phyloP scores from a whole-genome alignment of 352 stramenopile species.

The Phytophthora pisi region DNA sequence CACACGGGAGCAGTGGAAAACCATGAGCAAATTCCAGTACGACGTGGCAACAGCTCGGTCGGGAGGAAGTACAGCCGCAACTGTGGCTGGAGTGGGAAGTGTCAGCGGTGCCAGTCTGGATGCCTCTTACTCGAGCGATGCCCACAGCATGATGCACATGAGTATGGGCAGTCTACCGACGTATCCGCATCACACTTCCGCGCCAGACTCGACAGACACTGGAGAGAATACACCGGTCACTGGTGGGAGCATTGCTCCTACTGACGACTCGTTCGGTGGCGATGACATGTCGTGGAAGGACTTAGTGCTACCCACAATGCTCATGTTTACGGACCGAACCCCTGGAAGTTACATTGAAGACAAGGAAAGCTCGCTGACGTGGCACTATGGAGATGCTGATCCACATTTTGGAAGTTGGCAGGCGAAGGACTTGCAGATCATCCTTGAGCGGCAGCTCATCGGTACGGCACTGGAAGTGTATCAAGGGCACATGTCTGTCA shows the following conservation, averaged over 20 bases:
- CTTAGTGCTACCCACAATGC: conserved; percentile 76
- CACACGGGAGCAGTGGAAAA: conserved; percentile 76
- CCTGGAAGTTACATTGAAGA: conserved; percentile 85
- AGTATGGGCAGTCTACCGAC: conserved; percentile 54
- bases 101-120: conserved; percentile 36
- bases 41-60: conserved; percentile 50
- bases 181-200: conserved; percentile 40
- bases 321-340: conserved; percentile 78
- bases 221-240: conserved; percentile 28
- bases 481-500: conserved; percentile 83
- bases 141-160: conserved; percentile 47
- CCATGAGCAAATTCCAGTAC: conserved; percentile 87
- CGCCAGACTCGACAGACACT: conserved; percentile 22
- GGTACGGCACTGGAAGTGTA: conserved; percentile 88
- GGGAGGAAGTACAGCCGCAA: conserved; percentile 28
- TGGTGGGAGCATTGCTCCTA: conserved; percentile 34
- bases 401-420: conserved; percentile 89
- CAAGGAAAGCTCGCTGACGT: conserved; percentile 88
- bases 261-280: conserved; percentile 55
- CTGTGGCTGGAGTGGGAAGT: conserved; percentile 31
- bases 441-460: conserved; percentile 85
- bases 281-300: conserved; percentile 84
- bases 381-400: conserved; percentile 88
- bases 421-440: conserved; percentile 90
- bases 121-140: conserved; percentile 38